Base-by-base conservation (phyloP, 192 early-diverging fungal genomes). In the Fimicolochytrium jonesii region DNA sequence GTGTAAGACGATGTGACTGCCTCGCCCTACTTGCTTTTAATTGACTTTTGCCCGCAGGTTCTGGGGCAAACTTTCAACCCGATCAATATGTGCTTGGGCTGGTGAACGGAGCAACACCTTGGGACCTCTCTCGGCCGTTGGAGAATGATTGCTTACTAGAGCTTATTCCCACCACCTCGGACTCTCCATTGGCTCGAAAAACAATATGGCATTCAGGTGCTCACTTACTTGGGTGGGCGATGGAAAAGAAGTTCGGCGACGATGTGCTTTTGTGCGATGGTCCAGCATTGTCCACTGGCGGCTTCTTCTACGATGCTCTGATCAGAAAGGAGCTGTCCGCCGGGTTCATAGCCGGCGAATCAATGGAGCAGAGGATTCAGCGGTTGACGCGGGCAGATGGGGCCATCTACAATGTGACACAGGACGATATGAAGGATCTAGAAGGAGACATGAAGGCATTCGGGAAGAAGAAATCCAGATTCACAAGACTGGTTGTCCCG, bases 261-360 rank as follows among this genome's bases (percentile, higher is more conserved):
- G 69, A 82, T 17, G 22, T 82, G 13, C 61, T 90, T 32, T 75
- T 92, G 25, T 86, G 86, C 45, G 84, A 87, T 52, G 89, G 88
- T 0, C 88, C 90, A 20, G 60, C 84, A 6, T 70, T 88, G 39
- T 74, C 78, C n/a, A 72, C 78, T 10, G 81, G 83, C 29, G 90
- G 90, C 11, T 92, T 90, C 77, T 90, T 84, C 62, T 92, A 90
- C 76, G 88, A 89, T 58, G 83, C 81, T 52, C 45, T 90, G 37
- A 72, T 92, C 52, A 56, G 84, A 10, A 70, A 71, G 35, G 42
- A 66, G 17, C 26, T 50, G 48, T 13, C 13, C 34, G n/a, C n/a
- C n/a, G n/a, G n/a, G n/a, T n/a, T n/a, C n/a, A n/a, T n/a, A n/a
- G 48, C 48, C 25, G 58, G 68, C 53, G 68, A 59, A n/a, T 39